phyloP scores from a whole-genome alignment of 768 basidiomycete species.

The Agaricus blazei region DNA sequence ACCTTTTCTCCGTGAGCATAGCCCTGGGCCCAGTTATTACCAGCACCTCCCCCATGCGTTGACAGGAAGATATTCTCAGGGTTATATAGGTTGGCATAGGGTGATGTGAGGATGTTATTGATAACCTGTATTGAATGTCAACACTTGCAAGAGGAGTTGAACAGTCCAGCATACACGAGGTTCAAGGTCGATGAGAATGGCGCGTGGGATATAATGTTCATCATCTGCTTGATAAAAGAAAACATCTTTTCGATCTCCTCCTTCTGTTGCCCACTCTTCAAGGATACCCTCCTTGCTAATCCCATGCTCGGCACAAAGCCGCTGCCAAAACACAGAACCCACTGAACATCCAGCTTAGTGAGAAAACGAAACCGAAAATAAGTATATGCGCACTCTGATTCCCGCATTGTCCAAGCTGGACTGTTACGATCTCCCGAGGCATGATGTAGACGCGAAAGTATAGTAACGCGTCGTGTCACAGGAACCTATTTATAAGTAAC shows the following conservation, averaged over 20 bases:
- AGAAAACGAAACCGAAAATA: neutral
- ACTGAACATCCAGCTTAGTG: conserved; percentile 40
- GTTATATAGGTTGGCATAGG: conserved; percentile 90
- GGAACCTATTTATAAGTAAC: neutral
- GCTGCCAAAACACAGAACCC: conserved; percentile 97
- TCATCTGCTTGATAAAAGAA: conserved; percentile 99
- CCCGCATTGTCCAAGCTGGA: conserved; percentile 88
- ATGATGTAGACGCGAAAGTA: conserved; percentile 27
- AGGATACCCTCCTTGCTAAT: conserved; percentile 94
- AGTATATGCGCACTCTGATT: conserved; percentile 68
- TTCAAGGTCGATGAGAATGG: conserved; percentile 94
- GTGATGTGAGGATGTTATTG: conserved; percentile 86
- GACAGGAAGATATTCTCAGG: conserved; percentile 97
- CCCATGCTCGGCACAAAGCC: conserved; percentile 96
- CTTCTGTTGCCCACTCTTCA: conserved; percentile 95
- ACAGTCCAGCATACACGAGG: conserved; percentile 65
- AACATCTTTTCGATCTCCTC: conserved; percentile 95
- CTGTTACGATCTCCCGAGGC: conserved; percentile 82
- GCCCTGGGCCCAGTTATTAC: conserved; percentile 98
- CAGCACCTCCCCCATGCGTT: conserved; percentile 97
- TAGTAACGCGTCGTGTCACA: conserved; percentile 2
- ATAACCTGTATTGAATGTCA: conserved; percentile 64
- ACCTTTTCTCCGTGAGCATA: conserved; percentile 85
- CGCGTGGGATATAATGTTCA: conserved; percentile 96
- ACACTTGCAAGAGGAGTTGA: neutral